Base-by-base conservation (phyloP, 106 monocot species). In the Platanthera guangdongensis region DNA sequence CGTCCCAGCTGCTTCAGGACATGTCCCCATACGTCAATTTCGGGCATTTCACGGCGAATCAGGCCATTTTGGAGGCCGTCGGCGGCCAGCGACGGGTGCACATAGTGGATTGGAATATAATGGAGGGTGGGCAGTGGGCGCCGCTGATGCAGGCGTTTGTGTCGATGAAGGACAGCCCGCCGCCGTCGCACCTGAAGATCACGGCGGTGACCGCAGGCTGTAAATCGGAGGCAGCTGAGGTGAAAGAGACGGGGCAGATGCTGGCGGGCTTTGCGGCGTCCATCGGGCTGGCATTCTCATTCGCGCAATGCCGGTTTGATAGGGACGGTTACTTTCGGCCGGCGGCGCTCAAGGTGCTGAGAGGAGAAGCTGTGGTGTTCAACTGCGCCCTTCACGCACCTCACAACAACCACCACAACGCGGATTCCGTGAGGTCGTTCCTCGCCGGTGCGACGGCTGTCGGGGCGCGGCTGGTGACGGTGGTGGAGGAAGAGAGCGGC, bases 11-110 rank as follows among this genome's bases (percentile, higher is more conserved):
- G 70, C 79, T 86, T 0, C 89, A 86, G 67, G 89, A 89, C 82
- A 89, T 89, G 89, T 84, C 86, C 7, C 89, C 89, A 0, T 86
- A 80, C 77, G 74, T 77, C 10, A 86, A 84, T 25, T 86, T 89
- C 63, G 86, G 89, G 2, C 84, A 89, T 57, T 86, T 89, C 79
- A 89, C 89, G 9, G 86, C 86, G 0, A 89, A 86, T 79, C 89
- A 89, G 75, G 81, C 89, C n/a, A 89, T 89, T 51, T 75, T 89
- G 11, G 89, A 89, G 51, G 81, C 86, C 9, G 80, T 78, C 46
- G 46, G 64, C 0, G 82, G 80, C 13, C 80, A 78, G 50, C 50
- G 84, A 21, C 65, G 86, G 6, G 57, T 89, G 46, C 89, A 89
- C 84, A 76, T 89, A 52, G 22, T 89, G 50, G 89, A 89, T 78